Percentiles rank a stretch among this genome's conserved stretches.
phyloP scores from a whole-genome alignment of 2,329 filamentous ascomycete species.

The Xylariales sp. region DNA sequence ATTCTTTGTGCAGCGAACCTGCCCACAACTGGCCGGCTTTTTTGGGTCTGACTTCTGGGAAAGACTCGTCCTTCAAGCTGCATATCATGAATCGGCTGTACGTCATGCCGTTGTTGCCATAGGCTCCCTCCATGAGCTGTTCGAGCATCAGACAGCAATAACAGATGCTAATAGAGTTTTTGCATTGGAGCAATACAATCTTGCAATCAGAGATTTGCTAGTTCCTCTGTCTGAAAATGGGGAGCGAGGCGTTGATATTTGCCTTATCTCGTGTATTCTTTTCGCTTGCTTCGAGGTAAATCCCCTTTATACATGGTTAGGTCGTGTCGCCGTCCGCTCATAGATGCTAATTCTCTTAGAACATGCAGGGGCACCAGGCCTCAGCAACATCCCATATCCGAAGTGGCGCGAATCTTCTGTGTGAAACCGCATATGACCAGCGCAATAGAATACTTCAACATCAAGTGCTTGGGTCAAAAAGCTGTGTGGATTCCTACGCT shows the following conservation, averaged over 20 bases:
- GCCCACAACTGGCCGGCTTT: constrained; percentile 8
- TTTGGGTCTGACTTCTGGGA: constrained; percentile 11
- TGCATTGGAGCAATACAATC: constrained; percentile 9
- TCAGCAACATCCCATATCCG: constrained; percentile 5
- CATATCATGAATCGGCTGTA: constrained; percentile 8
- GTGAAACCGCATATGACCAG: constrained; percentile 6
- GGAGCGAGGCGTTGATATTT: constrained; percentile 5
- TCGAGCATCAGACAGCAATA: background rate
- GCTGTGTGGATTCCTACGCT: background rate
- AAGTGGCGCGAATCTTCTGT: constrained; percentile 6
- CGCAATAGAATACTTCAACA: background rate
- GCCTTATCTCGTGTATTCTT: constrained; percentile 9
- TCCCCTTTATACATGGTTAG: background rate
- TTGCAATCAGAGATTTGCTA: constrained; percentile 8
- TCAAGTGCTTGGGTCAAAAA: constrained; percentile 1
- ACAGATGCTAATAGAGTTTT: background rate
- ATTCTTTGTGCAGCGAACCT: constrained; percentile 6
- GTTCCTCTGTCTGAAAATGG: background rate
- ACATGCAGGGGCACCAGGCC: constrained; percentile 6
- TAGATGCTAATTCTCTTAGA: constrained; percentile 1
- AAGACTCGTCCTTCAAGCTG: constrained; percentile 5
- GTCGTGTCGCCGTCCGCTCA: background rate
- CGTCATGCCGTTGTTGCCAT: constrained; percentile 8
- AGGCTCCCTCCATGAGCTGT: constrained; percentile 2
- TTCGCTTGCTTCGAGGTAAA: constrained; percentile 9